Evolutionary conservation across 257 asterid species (phyloP).

Genomic region (Solanum pennellii): DNA sequence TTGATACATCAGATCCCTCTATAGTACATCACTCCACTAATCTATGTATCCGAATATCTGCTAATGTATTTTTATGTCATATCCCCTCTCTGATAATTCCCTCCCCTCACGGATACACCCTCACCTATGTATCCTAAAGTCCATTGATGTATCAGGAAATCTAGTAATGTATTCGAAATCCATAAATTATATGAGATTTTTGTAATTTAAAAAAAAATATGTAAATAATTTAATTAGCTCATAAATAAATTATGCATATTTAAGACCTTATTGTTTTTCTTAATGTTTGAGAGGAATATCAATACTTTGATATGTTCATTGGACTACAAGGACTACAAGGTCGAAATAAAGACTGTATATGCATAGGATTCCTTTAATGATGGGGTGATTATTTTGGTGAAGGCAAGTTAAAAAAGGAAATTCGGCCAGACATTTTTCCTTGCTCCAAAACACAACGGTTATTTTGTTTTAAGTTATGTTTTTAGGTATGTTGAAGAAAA

Average conservation of each 20-base stretch:
- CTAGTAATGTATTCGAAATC: no score
- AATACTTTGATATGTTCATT: slow-evolving; percentile 61
- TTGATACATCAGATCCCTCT: no score
- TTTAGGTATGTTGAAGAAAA: slow-evolving; percentile 58
- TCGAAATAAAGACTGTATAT: slow-evolving; percentile 80
- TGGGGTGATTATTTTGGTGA: slow-evolving; percentile 79
- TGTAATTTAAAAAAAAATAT: no score
- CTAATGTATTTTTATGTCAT: no score
- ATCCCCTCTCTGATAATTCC: no score
- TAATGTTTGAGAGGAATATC: slow-evolving; percentile 44
- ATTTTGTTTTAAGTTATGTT: slow-evolving; percentile 68
- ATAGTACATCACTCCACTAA: no score
- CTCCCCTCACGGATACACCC: no score
- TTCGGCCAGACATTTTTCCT: slow-evolving; percentile 75
- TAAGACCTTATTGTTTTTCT: not conserved
- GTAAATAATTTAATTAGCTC: not conserved
- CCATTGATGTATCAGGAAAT: no score
- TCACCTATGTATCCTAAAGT: no score
- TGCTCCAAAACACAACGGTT: slow-evolving; percentile 89
- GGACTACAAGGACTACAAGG: slow-evolving; percentile 81
- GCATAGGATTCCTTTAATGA: slow-evolving; percentile 65
- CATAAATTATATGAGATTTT: no score
- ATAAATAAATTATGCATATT: not conserved
- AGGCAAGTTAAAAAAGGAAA: slow-evolving; percentile 65
- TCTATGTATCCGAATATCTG: no score